Evolutionary conservation across 257 asterid genomes (phyloP), one percentile per base, ranked within the genome.

Genomic region (Fraxinus quadrangulata): DNA sequence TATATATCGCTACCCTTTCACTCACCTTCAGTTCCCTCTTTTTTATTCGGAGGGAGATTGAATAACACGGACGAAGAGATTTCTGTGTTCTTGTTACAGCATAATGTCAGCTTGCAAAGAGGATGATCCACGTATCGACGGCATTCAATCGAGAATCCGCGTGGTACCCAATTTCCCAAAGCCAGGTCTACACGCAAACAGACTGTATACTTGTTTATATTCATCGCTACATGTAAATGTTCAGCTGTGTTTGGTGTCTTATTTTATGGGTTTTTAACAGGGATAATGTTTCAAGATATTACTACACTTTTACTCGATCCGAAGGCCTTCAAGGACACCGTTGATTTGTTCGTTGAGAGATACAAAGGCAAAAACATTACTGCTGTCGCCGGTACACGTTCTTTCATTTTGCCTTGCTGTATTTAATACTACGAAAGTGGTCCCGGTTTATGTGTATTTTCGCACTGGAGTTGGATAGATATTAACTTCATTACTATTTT

Each of bases 211-310:
- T 61, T 8, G 19, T 11, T 63, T 26, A 63, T 8, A 63, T 26
- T 24, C 33, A 26, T 9, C 17, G 69, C 19, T 63, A 63, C 34
- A 24, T 13, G 36, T 63, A 26, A 63, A 63, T 11, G 34, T 11
- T 17, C 68, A 61, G 69, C 30, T 45, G 63, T 56, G 34, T 59
- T 12, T 47, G 37, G 73, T 49, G 17, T 19, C 26, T 67, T 12
- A 26, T 47, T 39, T 17, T 34, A 59, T 74, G 31, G 67, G 24
- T 70, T 70, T 42, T 71, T 11, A 47, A 47, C 88, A 92, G 97
- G 97, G 78, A 92, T 92, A 78, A 89, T 91, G 97, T 92, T 92
- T 81, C 97, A 92, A 84, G 97, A 92, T 76, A 91, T 92, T 26
- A 92, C 97, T 33, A 90, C 96, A 26, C 88, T 92, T 19, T 81